Base-by-base conservation (phyloP, 208 protist genomes). In the Trypanosoma brucei region DNA sequence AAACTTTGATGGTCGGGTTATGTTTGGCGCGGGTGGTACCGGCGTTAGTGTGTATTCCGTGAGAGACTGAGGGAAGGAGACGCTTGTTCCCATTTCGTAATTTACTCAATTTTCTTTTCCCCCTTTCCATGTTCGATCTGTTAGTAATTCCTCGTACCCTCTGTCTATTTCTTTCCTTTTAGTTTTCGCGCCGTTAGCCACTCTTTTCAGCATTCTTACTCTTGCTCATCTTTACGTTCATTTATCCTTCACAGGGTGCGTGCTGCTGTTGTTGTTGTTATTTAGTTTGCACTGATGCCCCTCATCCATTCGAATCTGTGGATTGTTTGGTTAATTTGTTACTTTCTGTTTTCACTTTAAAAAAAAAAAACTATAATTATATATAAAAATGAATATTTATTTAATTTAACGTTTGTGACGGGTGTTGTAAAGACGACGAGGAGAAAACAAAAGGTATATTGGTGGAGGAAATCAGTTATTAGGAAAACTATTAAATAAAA, bases 21-120 rank as follows among this genome's bases (percentile, higher is more conserved):
- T 85, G 33, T 85, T 85, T 56, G 79, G 68, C 13, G 71, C 71
- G 9, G 67, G 62, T n/a, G 38, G 33, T 7, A 61, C 62, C 33
- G 70, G 75, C 7, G 48, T 85, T 44, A 56, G 33, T n/a, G 44
- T 81, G 31, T 83, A 61, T 44, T 56, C 38, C n/a, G 8, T 68
- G 46, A 72, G 46, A 61, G 13, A 61, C 6, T 52, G 37, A 6
- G 37, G 22, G 44, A 49, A 55, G 36, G 49, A 35, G 4, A 63
- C 22, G 22, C 22, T 22, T 22, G 22, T 22, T 22, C 22, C 22
- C 22, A 22, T 22, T 22, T 22, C 22, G 22, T 22, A 22, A 22
- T 22, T 22, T 22, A 22, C 22, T 14, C n/a, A 61, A 50, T 46
- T 6, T 6, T 46, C 42, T 46, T 6, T 46, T 11, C 42, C 0